A percentile compares a stretch with the other conserved stretches of the same genome.
phyloP scores from a whole-genome alignment of 2,329 filamentous ascomycete species.

The Botrytis porri region DNA sequence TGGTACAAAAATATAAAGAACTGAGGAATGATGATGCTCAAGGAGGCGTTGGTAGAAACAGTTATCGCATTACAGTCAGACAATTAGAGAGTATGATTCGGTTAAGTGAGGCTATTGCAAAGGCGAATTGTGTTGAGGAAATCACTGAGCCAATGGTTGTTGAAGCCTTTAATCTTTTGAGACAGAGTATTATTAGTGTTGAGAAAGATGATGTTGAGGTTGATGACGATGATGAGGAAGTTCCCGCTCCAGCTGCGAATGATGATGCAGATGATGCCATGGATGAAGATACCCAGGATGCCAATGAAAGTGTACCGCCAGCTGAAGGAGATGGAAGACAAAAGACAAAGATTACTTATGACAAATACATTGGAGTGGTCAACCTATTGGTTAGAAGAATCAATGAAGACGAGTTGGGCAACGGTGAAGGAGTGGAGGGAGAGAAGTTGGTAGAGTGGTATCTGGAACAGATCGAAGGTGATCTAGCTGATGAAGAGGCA shows the following conservation, averaged over 20 bases:
- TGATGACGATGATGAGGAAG: conserved; percentile 44
- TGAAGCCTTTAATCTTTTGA: conserved; percentile 86
- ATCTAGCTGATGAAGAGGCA: conserved; percentile 77
- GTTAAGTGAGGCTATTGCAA: conserved; percentile 94
- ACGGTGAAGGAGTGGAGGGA: conserved; percentile 79
- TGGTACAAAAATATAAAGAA: conserved; percentile 95
- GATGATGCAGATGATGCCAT: conserved; percentile 51
- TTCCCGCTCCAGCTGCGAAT: conserved; percentile 40
- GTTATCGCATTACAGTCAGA: conserved; percentile 94
- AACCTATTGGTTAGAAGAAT: conserved; percentile 81
- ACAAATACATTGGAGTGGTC: conserved; percentile 89
- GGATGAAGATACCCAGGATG: conserved; percentile 43
- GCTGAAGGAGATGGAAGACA: conserved; percentile 20
- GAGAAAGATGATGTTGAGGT: conserved; percentile 85
- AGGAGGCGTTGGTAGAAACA: conserved; percentile 89
- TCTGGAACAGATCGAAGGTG: conserved; percentile 82
- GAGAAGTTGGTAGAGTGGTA: conserved; percentile 86
- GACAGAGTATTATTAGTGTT: conserved; percentile 94
- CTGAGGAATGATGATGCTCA: conserved; percentile 89
- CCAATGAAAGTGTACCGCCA: conserved; percentile 38
- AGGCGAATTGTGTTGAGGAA: conserved; percentile 93
- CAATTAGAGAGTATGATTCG: conserved; percentile 96
- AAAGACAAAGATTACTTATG: conserved; percentile 89
- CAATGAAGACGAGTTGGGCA: conserved; percentile 72
- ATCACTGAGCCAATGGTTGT: conserved; percentile 81